Base-by-base conservation (phyloP, 2,329 filamentous ascomycete genomes). In the Metarhizium sp. region DNA sequence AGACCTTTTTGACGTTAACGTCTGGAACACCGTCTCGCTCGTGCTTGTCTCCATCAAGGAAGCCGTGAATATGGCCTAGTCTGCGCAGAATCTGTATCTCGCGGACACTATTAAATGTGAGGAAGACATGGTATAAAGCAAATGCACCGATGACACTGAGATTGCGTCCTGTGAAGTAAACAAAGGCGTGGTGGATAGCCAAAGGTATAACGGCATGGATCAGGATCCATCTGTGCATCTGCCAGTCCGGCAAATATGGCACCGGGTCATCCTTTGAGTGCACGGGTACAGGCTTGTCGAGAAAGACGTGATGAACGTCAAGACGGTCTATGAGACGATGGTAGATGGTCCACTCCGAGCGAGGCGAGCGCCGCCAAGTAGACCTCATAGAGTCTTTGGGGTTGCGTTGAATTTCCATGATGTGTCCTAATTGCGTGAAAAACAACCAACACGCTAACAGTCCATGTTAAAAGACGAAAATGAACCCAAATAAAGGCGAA, bases 21-120 rank as follows among this genome's bases (percentile, higher is more conserved):
- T 72, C 69, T 0, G 70, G 70, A 0, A 72, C 64, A 20, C 64
- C 63, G 53, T 72, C 69, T 36, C 70, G 64, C 6, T 60, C 62
- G 55, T 72, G 69, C 59, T 67, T 29, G 38, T 64, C 61, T n/a
- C 62, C 62, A 43, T 64, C 62, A 3, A 64, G 55, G 49, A 62
- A 63, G 6, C 70, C 70, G 43, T 62, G 60, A n/a, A 55, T 55
- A 40, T 70, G 66, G 25, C 68, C 68, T 7, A 69, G 56, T 6
- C 59, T 54, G 5, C 69, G 64, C 20, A 72, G 61, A 13, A 65
- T 56, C 36, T 64, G 62, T 2, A 72, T 53, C 46, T 70, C 61
- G 34, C 64, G 65, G 42, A 71, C 65, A 11, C 62, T 63, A 52
- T 63, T 68, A 42, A 60, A 38, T 48, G 69, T 69, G 56, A 69